A percentile compares a stretch with the other conserved stretches of the same genome.
phyloP scores from a whole-genome alignment of 2,329 filamentous ascomycete genomes.

The Cordyceps cateniannulata region DNA sequence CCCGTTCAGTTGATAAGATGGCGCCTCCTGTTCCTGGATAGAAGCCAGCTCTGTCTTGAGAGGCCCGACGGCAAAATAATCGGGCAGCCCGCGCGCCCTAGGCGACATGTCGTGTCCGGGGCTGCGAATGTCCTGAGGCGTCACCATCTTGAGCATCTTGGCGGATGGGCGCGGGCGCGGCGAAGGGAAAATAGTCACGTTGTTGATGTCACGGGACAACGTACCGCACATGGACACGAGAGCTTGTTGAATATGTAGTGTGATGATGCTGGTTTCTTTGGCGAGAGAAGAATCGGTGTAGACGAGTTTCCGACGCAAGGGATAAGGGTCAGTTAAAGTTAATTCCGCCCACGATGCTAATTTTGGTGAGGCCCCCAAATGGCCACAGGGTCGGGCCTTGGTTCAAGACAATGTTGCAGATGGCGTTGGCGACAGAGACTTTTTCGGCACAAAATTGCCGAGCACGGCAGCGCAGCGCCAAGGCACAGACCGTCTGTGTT shows the following conservation, averaged over 20 bases:
- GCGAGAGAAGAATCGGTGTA: not conserved
- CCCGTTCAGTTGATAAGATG: not conserved
- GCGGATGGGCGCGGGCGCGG: constrained; percentile 17
- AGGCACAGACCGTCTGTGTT: constrained; percentile 6
- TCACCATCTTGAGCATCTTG: constrained; percentile 20
- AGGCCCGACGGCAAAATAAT: constrained; percentile 20
- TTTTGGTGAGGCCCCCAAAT: not conserved
- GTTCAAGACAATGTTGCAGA: constrained; percentile 13
- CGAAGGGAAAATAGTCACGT: not conserved
- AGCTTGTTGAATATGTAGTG: not conserved
- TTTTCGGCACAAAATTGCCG: constrained; percentile 12
- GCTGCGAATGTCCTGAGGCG: constrained; percentile 22
- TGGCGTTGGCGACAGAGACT: constrained; percentile 1
- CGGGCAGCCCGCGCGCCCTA: constrained; percentile 24
- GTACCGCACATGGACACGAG: not conserved
- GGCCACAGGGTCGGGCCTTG: not conserved
- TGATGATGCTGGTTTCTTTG: not conserved
- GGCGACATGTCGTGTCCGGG: constrained; percentile 40
- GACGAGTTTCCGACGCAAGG: not conserved
- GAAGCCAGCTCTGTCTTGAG: constrained; percentile 11
- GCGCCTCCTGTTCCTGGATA: constrained; percentile 16
- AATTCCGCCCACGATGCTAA: constrained; percentile 4
- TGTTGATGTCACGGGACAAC: constrained; percentile 11
- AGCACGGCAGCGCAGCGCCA: constrained; percentile 1
- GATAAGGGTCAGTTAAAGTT: constrained; percentile 3